Evolutionary conservation across 805 yeast genomes (phyloP), one percentile per base, ranked within the genome.

Genomic region (Myxozyma mucilagina): DNA sequence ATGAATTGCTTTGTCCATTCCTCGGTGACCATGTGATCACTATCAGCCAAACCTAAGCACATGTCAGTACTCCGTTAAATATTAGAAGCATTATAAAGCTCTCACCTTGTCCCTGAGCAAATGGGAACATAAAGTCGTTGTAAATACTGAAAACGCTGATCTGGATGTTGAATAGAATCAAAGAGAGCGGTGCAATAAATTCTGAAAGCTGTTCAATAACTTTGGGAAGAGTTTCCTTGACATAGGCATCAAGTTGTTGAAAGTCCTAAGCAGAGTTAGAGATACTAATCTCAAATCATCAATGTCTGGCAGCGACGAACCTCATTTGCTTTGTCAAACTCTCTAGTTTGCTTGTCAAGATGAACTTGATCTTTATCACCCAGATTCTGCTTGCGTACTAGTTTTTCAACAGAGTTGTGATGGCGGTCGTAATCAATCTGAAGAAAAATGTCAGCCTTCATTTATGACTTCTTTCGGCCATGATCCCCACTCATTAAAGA

Each of bases 341-440:
- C 73, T 3, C 56, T 51, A 55, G 72, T 72, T 13, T 61, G 48
- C 51, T 72, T 70, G 36, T 66, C 67, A 42, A 73, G 52, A 16
- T 61, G 54, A 16, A 42, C 38, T 56, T 68, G 63, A 31, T 69
- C 77, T 53, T 72, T 72, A 24, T 73, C 76, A 29, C 70, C 60
- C 42, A 63, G 57, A 16, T 43, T 52, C 31, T 63, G 56, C 65
- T 74, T 73, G 48, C 66, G 60, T 47, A 61, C 53, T 57, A 68
- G 61, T 61, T 71, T 73, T 39, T 73, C 75, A 16, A 73, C 69
- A 14, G 69, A 45, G 54, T 74, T 72, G 18, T 69, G 60, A 49
- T 59, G 65, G 9, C 77, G 68, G 61, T 74, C 78, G 61, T 66
- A 75, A 65, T 74, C 78, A 35, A 74, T 67, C 53, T 55, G 53